A percentile compares a stretch with the other conserved stretches of the same genome.
phyloP scores from a whole-genome alignment of 176 grass and related monocot genomes.

The Coix lacrymajobi region DNA sequence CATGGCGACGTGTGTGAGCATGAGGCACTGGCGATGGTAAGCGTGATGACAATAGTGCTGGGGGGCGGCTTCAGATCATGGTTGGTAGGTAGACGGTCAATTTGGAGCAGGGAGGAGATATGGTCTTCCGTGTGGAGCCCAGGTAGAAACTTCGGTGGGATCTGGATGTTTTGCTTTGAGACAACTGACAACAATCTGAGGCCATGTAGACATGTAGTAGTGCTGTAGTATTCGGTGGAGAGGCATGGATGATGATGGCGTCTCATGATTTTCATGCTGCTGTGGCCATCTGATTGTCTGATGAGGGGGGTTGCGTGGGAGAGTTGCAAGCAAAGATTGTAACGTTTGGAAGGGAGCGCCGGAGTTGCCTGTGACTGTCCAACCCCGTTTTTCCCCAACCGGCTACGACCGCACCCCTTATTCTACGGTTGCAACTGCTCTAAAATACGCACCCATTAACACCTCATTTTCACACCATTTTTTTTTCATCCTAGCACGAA shows the following conservation, averaged over 20 bases:
- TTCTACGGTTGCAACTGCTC: too few relatives aligned
- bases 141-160: neutral
- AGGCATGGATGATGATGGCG: neutral
- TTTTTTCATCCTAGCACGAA: too few relatives aligned
- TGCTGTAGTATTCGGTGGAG: neutral
- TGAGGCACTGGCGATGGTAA: neutral
- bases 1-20: neutral
- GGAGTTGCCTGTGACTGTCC: too few relatives aligned
- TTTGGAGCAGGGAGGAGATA: slow-evolving; percentile 18
- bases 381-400: too few relatives aligned
- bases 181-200: neutral
- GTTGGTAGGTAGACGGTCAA: slow-evolving; percentile 35
- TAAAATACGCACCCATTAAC: too few relatives aligned
- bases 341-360: neutral
- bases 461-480: too few relatives aligned
- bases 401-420: too few relatives aligned
- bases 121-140: neutral
- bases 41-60: neutral
- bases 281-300: neutral
- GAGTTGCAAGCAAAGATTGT: neutral
- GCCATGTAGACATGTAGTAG: neutral
- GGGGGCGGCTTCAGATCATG: neutral
- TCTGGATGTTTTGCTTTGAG: neutral
- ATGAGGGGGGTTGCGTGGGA: neutral
- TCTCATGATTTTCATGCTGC: neutral